Evolutionary conservation across 2,329 filamentous ascomycete genomes (phyloP).

Genomic region (Sclerotinia borealis): DNA sequence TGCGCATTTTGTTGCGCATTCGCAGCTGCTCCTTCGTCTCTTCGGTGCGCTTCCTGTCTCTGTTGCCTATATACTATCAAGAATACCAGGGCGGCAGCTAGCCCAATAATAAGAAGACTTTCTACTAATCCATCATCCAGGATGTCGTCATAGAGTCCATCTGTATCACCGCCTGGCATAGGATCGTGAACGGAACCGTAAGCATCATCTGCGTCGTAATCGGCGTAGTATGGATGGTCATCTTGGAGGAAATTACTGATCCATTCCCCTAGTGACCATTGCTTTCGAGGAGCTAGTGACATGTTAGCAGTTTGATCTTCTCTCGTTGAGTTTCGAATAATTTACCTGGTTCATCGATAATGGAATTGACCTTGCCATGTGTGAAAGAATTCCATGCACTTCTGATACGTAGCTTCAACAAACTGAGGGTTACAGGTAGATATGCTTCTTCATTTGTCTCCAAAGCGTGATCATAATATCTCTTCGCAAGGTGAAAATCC

Average conservation of each 20-base stretch:
- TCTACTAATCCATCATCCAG: conserved; percentile 78
- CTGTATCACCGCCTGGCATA: conserved; percentile 49
- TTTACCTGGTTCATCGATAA: conserved; percentile 81
- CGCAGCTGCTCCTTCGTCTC: conserved; percentile 38
- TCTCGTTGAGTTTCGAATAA: neutral
- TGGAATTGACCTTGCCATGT: conserved; percentile 84
- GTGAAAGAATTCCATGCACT: conserved; percentile 95
- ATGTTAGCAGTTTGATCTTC: conserved; percentile 42
- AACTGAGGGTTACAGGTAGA: conserved; percentile 79
- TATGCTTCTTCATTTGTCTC: conserved; percentile 93
- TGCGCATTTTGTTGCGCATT: conserved; percentile 31
- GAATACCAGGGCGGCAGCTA: conserved; percentile 68
- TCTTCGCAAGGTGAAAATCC: conserved; percentile 94
- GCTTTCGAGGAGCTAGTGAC: conserved; percentile 55
- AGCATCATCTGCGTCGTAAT: conserved; percentile 42
- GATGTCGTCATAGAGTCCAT: conserved; percentile 53
- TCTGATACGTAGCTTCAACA: conserved; percentile 76
- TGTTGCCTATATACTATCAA: conserved; percentile 77
- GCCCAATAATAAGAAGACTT: conserved; percentile 72
- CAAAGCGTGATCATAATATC: conserved; percentile 89
- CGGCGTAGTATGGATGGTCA: conserved; percentile 51
- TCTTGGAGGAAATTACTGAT: conserved; percentile 76
- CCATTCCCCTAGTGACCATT: conserved; percentile 81
- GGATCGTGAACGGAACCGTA: conserved; percentile 44
- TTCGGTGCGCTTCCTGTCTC: conserved; percentile 52